Evolutionary conservation across 1,284 basidiomycete genomes (phyloP).

Genomic region (Trichosporon sp.): DNA sequence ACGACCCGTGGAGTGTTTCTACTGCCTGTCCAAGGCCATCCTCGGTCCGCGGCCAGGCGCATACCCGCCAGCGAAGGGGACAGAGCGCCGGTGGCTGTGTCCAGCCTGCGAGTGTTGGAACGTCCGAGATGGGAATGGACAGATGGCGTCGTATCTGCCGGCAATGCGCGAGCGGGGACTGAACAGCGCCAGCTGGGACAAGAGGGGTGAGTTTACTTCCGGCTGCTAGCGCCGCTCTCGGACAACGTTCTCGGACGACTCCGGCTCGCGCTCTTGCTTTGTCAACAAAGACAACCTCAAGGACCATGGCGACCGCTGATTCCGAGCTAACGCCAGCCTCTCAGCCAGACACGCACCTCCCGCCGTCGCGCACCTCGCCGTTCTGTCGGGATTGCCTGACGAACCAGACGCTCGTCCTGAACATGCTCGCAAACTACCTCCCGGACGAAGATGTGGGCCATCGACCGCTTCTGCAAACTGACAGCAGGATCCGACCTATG

Average conservation of each 20-base stretch:
- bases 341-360: slow-evolving; percentile 18
- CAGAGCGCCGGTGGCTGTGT: slow-evolving; percentile 33
- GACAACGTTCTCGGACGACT: background rate
- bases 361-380: slow-evolving; percentile 40
- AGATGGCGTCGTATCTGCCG: slow-evolving; percentile 74
- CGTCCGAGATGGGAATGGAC: slow-evolving; percentile 51
- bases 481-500: slow-evolving; percentile 64
- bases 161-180: slow-evolving; percentile 73
- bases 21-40: slow-evolving; percentile 36
- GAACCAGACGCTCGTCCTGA: slow-evolving; percentile 80
- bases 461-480: background rate
- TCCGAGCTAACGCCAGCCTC: slow-evolving; percentile 28
- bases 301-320: background rate
- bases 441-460: slow-evolving; percentile 56
- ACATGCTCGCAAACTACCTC: slow-evolving; percentile 80
- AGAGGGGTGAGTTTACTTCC: slow-evolving; percentile 58
- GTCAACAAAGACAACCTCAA: too few species aligned
- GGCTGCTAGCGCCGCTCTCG: background rate
- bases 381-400: slow-evolving; percentile 83
- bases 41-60: background rate
- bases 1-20: slow-evolving; percentile 39
- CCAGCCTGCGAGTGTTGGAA: slow-evolving; percentile 43
- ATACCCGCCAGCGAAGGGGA: slow-evolving; percentile 17
- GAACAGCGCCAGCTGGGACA: slow-evolving; percentile 65
- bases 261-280: too few species aligned